Conservation (phyloP, 208 protist species). For the Acanthamoeba divionensis region DNA sequence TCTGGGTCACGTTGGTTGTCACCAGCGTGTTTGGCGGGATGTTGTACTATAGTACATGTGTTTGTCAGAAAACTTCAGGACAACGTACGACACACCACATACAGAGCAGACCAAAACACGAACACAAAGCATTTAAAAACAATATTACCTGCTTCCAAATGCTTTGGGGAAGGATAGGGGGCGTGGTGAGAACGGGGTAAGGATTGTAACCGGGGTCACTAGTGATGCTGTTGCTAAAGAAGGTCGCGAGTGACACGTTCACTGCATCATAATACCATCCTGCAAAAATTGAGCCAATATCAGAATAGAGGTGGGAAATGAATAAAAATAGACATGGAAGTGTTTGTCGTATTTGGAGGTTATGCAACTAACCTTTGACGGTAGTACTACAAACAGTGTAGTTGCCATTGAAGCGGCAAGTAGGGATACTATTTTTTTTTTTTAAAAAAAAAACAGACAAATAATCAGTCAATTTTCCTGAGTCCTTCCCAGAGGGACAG, state of each 20-base stretch:
- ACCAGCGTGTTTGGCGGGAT: slow-evolving; percentile 19
- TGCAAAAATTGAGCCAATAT: not conserved
- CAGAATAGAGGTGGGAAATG: not conserved
- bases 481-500: not conserved
- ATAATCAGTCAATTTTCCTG: not conserved
- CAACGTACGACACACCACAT: not conserved
- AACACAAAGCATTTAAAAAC: not conserved
- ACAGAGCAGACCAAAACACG: not conserved
- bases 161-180: not conserved
- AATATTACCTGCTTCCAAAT: not conserved
- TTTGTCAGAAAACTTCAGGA: not conserved
- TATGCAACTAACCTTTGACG: not conserved
- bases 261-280: slow-evolving; percentile 14
- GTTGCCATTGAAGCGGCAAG: not conserved
- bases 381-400: not conserved
- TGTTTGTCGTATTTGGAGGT: not conserved
- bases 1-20: not conserved
- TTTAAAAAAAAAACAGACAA: not conserved
- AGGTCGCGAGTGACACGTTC: not conserved
- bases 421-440: not conserved
- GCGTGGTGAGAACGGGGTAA: not conserved
- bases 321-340: not conserved
- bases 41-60: not conserved
- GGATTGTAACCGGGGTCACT: not conserved
- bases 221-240: not conserved